Base-by-base conservation (phyloP, 2,329 filamentous ascomycete genomes). In the Penicillium digitatum region DNA sequence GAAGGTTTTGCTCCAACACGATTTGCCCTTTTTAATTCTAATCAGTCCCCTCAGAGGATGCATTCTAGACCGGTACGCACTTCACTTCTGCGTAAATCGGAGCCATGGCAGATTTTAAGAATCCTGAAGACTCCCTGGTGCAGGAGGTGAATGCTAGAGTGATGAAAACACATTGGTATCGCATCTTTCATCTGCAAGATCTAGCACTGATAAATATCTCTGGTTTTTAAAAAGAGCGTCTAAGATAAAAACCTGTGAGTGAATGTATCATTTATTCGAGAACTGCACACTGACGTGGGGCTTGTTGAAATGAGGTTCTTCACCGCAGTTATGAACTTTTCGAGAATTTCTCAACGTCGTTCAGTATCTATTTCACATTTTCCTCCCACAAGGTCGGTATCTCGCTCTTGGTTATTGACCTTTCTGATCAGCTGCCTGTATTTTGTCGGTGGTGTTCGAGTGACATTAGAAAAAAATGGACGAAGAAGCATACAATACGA, bases 371-470 rank as follows among this genome's bases (percentile, higher is more conserved):
- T 38, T 38, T 10, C 11, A 20, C 35, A 6, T 20, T 38, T 12
- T 7, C 35, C 18, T 20, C 10, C 7, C 35, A 20, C 5, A 6
- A 12, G 5, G 10, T 38, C 10, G 35, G 34, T 9, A 11, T 22
- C 18, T 7, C 5, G 18, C 5, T 8, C 11, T 20, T 38, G 35
- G 11, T 38, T 5, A 20, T 22, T 38, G 20, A 22, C 18, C 1
- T 11, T 38, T 20, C 20, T 7, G 1, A 22, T 22, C 12, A 84
- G 82, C 82, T 57, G 82, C 82, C 72, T 85, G 2, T 85, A 84
- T 67, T 84, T 83, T 54, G 78, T 85, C 43, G 82, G 82, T 32
- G 82, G 80, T 55, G 80, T 84, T 34, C 78, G 82, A 35, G 81
- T 82, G 3, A 84, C 82, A 0, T 85, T 82, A n/a, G n/a, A n/a